phyloP scores from a whole-genome alignment of 1,139 yeast species.

The Arxiozyma slooffiae region DNA sequence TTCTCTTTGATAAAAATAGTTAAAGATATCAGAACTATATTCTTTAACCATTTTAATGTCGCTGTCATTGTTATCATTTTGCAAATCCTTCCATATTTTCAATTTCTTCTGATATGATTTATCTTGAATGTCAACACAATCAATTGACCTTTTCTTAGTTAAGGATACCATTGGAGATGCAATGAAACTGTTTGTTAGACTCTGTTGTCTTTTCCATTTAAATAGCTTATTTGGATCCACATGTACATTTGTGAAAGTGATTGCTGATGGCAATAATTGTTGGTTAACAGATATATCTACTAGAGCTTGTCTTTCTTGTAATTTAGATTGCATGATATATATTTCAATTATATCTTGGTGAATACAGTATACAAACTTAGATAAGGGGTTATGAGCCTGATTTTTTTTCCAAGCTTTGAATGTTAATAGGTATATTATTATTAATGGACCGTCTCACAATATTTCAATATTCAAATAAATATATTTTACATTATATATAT shows the following conservation, averaged over 20 bases:
- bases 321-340: background rate
- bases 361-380: background rate
- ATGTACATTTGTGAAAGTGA: background rate
- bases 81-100: slow-evolving; percentile 55
- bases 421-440: no score
- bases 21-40: slow-evolving; percentile 76
- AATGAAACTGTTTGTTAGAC: background rate
- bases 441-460: background rate
- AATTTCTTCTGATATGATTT: slow-evolving; percentile 1
- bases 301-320: slow-evolving; percentile 1
- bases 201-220: slow-evolving; percentile 3
- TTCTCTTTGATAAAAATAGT: slow-evolving; percentile 62
- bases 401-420: background rate
- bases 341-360: background rate
- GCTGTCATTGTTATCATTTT: slow-evolving; percentile 65
- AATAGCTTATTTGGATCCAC: slow-evolving; percentile 1
- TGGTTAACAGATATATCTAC: slow-evolving; percentile 5
- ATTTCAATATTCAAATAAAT: no score
- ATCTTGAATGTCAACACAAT: background rate
- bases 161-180: slow-evolving; percentile 2
- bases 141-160: slow-evolving; percentile 1
- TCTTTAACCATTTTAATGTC: slow-evolving; percentile 87
- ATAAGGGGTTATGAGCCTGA: background rate
- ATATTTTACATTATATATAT: no score
- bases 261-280: slow-evolving; percentile 2